phyloP scores from a whole-genome alignment of 139 green algal species.

The Chlamydomonas sphaeroides region DNA sequence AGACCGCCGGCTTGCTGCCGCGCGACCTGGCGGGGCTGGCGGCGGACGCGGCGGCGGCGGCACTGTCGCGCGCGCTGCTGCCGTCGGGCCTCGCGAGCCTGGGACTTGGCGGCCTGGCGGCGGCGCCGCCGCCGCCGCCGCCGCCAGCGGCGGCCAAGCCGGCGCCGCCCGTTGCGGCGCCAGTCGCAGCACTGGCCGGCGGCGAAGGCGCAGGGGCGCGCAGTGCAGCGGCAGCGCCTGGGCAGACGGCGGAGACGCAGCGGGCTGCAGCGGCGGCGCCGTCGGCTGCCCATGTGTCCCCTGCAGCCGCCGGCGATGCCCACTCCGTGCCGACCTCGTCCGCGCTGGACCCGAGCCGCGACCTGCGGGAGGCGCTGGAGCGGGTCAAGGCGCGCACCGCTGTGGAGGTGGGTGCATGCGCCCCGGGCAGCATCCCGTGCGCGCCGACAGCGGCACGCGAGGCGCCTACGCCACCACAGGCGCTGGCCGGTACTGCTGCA shows the following conservation, averaged over 20 bases:
- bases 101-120: background rate
- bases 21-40: conserved; percentile 77
- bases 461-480: too few relatives aligned
- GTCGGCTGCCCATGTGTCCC: too few relatives aligned
- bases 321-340: too few relatives aligned
- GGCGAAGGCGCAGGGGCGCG: too few relatives aligned
- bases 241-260: too few relatives aligned
- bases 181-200: too few relatives aligned
- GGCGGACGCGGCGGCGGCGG: conserved; percentile 65
- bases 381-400: conserved; percentile 70
- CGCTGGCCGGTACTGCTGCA: too few relatives aligned
- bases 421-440: too few relatives aligned
- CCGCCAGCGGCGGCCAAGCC: background rate
- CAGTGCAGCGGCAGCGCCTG: too few relatives aligned
- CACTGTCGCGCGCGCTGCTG: background rate
- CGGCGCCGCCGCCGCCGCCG: background rate
- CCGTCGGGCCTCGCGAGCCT: conserved; percentile 8
- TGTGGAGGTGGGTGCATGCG: conserved; percentile 74
- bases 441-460: too few relatives aligned
- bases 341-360: background rate
- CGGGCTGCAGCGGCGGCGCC: too few relatives aligned
- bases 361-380: conserved; percentile 55
- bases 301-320: too few relatives aligned
- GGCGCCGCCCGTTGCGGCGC: background rate
- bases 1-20: conserved; percentile 84